Base-by-base conservation (phyloP, 768 basidiomycete species). In the Peribolospora baueri region DNA sequence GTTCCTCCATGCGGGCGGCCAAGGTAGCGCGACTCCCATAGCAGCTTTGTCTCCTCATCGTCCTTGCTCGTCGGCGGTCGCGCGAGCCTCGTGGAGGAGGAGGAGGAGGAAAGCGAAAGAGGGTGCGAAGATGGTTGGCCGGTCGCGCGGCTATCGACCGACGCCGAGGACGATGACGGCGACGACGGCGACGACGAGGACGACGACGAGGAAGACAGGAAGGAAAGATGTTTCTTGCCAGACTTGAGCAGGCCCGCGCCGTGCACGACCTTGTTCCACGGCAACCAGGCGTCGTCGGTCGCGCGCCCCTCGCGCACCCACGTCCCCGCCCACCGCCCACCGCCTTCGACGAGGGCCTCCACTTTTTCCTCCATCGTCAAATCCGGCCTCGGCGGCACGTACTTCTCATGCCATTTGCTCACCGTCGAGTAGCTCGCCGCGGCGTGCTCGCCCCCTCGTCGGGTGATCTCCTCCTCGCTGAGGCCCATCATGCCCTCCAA, bases 301-400 rank as follows among this genome's bases (percentile, higher is more conserved):
- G 46, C 46, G 14, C 14, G 0, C 58, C 58, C 42, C 48, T 51
- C 47, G 56, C 58, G 48, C 53, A 53, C 51, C 58, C 42, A 46
- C 48, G 57, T 4, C 58, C 58, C 39, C 56, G 10, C 50, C 62
- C 62, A 64, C 11, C 60, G 53, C 10, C 61, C 61, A 41, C 61
- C 63, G 49, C 90, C 91, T 67, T 97, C 91, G 37, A 95, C 79
- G 25, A 97, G 73, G 7, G 87, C 87, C 66, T 97, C 91, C 37
- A 93, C 75, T 61, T 82, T 81, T 60, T 91, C 74, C 41, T 65
- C 66, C 10, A 76, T 70, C 0, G 76, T 76, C 58, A 91, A 68
- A 53, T 80, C 78, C 38, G 74, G 70, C 3, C 79, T 55, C 1
- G 86, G 84, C 1, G 78, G 76, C 5, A 71, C 67, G 66, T 93